A percentile compares a stretch with the other conserved stretches of the same genome.
Conservation (phyloP, 106 monocot genomes). For the Amphibolis antarctica region DNA sequence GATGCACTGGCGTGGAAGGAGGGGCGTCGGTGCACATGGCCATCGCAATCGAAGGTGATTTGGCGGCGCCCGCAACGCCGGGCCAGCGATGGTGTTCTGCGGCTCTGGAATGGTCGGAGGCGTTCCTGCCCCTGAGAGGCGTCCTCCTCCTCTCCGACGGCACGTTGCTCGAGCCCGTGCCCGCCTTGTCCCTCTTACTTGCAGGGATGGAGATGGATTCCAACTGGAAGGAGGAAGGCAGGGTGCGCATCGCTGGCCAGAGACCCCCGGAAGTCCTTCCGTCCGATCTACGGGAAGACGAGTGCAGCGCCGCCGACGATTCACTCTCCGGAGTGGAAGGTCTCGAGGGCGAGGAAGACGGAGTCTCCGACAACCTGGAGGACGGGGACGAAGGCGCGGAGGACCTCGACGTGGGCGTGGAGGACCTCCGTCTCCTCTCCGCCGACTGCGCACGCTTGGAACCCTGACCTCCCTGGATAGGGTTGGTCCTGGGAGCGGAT, state of each 20-base stretch:
- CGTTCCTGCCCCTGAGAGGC: slow-evolving; percentile 48
- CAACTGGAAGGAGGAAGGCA: slow-evolving; percentile 60
- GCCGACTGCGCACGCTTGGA: slow-evolving; percentile 52
- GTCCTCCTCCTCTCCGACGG: slow-evolving; percentile 42
- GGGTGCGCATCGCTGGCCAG: slow-evolving; percentile 75
- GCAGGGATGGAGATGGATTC: slow-evolving; percentile 27
- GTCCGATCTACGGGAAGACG: slow-evolving; percentile 12
- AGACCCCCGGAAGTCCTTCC: slow-evolving; percentile 38
- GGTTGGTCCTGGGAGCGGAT: slow-evolving; percentile 5
- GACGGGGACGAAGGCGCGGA: slow-evolving; percentile 26
- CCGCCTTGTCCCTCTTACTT: slow-evolving; percentile 23
- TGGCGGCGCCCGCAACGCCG: slow-evolving; percentile 20
- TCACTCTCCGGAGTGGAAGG: slow-evolving; percentile 47
- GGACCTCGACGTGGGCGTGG: slow-evolving; percentile 24
- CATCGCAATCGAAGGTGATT: slow-evolving; percentile 24
- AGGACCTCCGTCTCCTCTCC: slow-evolving; percentile 46
- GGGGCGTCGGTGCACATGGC: slow-evolving; percentile 34
- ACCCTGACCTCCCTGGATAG: slow-evolving; percentile 5
- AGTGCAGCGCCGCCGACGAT: slow-evolving; percentile 23
- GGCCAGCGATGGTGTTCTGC: slow-evolving; percentile 66
- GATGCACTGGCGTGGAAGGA: slow-evolving; percentile 15
- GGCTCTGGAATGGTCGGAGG: slow-evolving; percentile 38
- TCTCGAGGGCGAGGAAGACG: slow-evolving; percentile 32
- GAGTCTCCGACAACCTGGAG: slow-evolving; percentile 28
- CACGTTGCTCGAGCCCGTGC: slow-evolving; percentile 9